Evolutionary conservation across 2,329 filamentous ascomycete genomes (phyloP), one percentile per base, ranked within the genome.

Genomic region (Fusarium coicis): DNA sequence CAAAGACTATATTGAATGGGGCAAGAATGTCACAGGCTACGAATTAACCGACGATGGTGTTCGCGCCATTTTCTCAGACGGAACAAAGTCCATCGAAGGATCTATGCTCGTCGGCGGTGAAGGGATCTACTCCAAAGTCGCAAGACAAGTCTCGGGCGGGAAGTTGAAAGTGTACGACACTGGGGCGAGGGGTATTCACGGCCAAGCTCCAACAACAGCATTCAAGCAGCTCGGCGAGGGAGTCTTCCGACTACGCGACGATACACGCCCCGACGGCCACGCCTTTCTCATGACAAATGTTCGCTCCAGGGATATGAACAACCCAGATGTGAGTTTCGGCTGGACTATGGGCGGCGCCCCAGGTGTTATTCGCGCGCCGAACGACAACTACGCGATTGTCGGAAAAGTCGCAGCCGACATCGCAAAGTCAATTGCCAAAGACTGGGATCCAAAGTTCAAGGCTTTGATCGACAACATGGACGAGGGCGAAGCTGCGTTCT

Each of bases 231-330:
- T 92, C 2, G 90, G 90, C 2, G 90, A 92, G 78, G 90, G 91
- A 4, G 90, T 93, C 1, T 92, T 87, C 76, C 76, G 85, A 5
- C n/a, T 91, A 0, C 74, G 78, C 2, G 90, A 92, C 74, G 79
- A 83, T 5, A 81, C 83, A 1, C 82, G 85, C 18, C 79, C 84
- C 0, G 77, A 83, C 4, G 89, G 88, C 0, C 78, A 78, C 11
- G 80, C 90, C 4, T 88, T 86, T 63, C 74, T 88, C 66, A 92
- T 92, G 53, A 92, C 90, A 4, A 92, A 93, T 58, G 88, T 92
- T 2, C 86, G 90, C 4, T 78, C 89, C 0, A 84, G 83, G 10
- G 89, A 91, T 47, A 88, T 88, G 86, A 83, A 92, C 72, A 84
- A 92, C 68, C 86, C 88, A 0, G 78, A 85, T 44, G 62, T 90